Percentiles rank a stretch among this genome's conserved stretches.
These are phyloP conservation scores for Tolypocladium paradoxum DNA, from an alignment of 2,329 filamentous ascomycete species.

Conservation along the genomic window DNA sequence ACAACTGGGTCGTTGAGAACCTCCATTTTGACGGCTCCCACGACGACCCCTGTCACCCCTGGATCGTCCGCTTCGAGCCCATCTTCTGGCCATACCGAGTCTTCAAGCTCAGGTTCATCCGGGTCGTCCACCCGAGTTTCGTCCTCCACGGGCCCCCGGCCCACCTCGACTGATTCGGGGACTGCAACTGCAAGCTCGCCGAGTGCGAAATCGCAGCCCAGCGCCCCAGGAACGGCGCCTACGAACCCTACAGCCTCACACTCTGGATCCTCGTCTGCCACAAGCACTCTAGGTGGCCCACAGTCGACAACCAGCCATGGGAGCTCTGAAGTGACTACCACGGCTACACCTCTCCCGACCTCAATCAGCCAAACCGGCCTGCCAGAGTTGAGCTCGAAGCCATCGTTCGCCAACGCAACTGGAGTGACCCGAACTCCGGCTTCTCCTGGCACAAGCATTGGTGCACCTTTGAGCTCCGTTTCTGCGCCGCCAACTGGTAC, in stretches of 20 bases:
- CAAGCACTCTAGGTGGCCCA: neutral
- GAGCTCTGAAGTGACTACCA: neutral
- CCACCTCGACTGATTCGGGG: neutral
- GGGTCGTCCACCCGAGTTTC: neutral
- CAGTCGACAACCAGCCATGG: neutral
- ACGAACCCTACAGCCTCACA: neutral
- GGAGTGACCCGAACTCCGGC: neutral
- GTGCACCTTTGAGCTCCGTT: neutral
- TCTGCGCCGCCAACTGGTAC: neutral
- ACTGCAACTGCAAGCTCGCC: neutral
- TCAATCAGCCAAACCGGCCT: neutral
- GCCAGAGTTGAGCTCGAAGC: neutral
- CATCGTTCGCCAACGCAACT: neutral
- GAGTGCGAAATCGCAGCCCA: neutral
- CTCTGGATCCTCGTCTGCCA: neutral
- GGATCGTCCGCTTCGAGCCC: neutral
- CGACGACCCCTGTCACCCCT: neutral
- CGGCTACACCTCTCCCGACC: neutral
- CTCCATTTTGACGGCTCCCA: neutral
- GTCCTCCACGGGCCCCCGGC: neutral
- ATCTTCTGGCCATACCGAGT: neutral
- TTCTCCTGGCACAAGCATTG: neutral
- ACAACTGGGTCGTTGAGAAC: neutral
- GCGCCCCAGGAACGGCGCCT: neutral
- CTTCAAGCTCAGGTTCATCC: neutral